These are phyloP conservation scores for Waltergamsia citrina DNA, from an alignment of 2,329 filamentous ascomycete genomes.

Conservation along the genomic window DNA sequence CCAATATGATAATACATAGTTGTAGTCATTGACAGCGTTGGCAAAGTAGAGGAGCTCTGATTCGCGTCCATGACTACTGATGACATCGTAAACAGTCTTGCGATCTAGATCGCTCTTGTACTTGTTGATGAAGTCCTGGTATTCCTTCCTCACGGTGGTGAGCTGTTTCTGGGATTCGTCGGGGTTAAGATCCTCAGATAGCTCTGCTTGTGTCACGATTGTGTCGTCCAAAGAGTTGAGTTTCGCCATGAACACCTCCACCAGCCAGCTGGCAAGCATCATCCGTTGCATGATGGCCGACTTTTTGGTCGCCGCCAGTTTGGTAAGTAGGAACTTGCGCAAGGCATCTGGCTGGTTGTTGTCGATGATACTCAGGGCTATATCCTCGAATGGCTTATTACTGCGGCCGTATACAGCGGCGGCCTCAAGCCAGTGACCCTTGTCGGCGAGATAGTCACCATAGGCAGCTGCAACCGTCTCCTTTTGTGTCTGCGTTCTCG, in stretches of 20 bases:
- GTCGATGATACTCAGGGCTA: slow-evolving; percentile 85
- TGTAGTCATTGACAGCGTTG: slow-evolving; percentile 79
- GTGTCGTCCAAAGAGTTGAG: slow-evolving; percentile 91
- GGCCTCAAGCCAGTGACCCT: slow-evolving; percentile 76
- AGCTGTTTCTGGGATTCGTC: slow-evolving; percentile 66
- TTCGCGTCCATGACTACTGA: slow-evolving; percentile 90
- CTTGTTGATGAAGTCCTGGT: slow-evolving; percentile 76
- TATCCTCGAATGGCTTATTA: slow-evolving; percentile 94
- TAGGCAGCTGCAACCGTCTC: slow-evolving; percentile 88
- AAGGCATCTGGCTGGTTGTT: slow-evolving; percentile 83
- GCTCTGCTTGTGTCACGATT: slow-evolving; percentile 79
- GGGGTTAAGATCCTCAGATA: slow-evolving; percentile 62
- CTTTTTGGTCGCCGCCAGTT: slow-evolving; percentile 74
- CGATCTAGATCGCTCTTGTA: slow-evolving; percentile 83
- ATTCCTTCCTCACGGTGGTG: slow-evolving; percentile 63
- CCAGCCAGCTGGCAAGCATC: slow-evolving; percentile 91
- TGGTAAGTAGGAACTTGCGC: slow-evolving; percentile 79
- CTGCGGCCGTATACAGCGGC: slow-evolving; percentile 88
- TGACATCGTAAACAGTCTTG: slow-evolving; percentile 90
- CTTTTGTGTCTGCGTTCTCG: slow-evolving; percentile 69
- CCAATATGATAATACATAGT: slow-evolving; percentile 95
- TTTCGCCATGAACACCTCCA: slow-evolving; percentile 96
- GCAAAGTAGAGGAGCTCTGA: slow-evolving; percentile 89
- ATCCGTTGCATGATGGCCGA: slow-evolving; percentile 81
- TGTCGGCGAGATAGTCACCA: slow-evolving; percentile 76